Evolutionary conservation across 257 asterid species (phyloP), one percentile per base, ranked within the genome.

Genomic region (Misopates orontium): DNA sequence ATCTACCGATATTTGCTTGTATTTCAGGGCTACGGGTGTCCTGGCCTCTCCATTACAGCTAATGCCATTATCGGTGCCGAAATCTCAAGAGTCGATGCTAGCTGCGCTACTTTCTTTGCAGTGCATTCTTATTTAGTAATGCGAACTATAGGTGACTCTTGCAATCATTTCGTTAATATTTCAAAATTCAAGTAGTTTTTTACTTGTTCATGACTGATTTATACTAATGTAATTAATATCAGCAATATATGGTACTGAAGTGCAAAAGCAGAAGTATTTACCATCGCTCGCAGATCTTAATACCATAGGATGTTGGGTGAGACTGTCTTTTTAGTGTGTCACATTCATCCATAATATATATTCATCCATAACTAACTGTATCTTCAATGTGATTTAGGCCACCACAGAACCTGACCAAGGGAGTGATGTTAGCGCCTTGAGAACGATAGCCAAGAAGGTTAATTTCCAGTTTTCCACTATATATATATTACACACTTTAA

Each of bases 21-120:
- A 23, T 47, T 57, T 67, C 67, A 76, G 90, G 87, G 85, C 13
- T 84, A 84, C 79, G 87, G 90, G 5, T 84, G 90, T 62, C 87
- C 90, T 49, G 83, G 78, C 49, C 74, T 74, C 61, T 81, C 90
- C 9, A 48, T 81, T 23, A 84, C 83, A 59, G 87, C 77, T 23
- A 84, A 62, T 58, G 90, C 87, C 39, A 20, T 84, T 45, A 76
- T 73, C 50, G 17, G 31, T 0, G 83, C 83, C 48, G 90, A 84
- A 75, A 11, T 79, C 56, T 78, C 90, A 23, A 72, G 90, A 69
- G 90, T 81, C 52, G 90, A 84, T 71, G 90, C 87, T 36, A 84
- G 90, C 56, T 70, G 80, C 73, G 81, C 82, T 31, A 71, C 83
- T 11, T 81, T 84, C 79, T 45, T 81, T 54, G 78, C 79, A 71